phyloP scores from a whole-genome alignment of 129 eudicot species.

The Helianthus annuus region HanXRQr2.0-SUNRISE NC_035444.2:82574457-82574956 shows the following conservation, averaged over 20 bases:
- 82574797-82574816: constrained; percentile 87
- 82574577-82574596: constrained; percentile 19
- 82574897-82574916: neutral
- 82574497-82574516: constrained; percentile 79
- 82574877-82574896: constrained; percentile 2
- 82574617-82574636: neutral
- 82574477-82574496: constrained; percentile 97
- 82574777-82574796: constrained; percentile 62
- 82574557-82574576: constrained; percentile 98
- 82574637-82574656: neutral
- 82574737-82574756: constrained; percentile 68
- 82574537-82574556: constrained; percentile 79
- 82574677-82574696: constrained; percentile 80
- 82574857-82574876: neutral
- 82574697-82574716: constrained; percentile 56
- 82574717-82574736: constrained; percentile 92
- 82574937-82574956: too few relatives aligned
- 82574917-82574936: too few relatives aligned
- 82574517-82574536: constrained; percentile 81
- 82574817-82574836: constrained; percentile 54
- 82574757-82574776: constrained; percentile 68
- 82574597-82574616: neutral
- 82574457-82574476: constrained; percentile 93
- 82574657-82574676: constrained; percentile 62
- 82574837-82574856: neutral